Evolutionary conservation across 768 basidiomycete genomes (phyloP).

Genomic region (Auricularia sp.): DNA sequence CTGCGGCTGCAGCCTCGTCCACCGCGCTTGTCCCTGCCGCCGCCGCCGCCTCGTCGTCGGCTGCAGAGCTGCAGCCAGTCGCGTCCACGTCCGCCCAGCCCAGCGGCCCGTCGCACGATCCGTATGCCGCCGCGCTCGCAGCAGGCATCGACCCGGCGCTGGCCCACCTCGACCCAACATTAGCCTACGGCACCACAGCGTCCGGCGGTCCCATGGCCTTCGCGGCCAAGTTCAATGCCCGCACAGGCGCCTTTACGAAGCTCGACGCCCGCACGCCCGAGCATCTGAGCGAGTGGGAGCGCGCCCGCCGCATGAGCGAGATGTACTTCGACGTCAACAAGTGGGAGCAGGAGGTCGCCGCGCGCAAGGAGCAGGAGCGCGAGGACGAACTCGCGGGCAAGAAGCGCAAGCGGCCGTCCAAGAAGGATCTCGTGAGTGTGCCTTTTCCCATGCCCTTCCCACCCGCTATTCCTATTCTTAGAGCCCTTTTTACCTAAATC

Average conservation of each 20-base stretch:
- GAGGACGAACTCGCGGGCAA: constrained; percentile 47
- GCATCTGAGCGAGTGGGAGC: constrained; percentile 72
- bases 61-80: constrained; percentile 9
- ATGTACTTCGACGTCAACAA: constrained; percentile 79
- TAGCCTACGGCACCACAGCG: constrained; percentile 26
- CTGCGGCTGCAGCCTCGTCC: not conserved
- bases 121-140: constrained; percentile 50
- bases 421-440: constrained; percentile 70
- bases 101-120: constrained; percentile 37
- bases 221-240: constrained; percentile 41
- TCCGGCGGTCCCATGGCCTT: constrained; percentile 25
- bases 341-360: constrained; percentile 66
- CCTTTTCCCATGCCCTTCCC: not conserved
- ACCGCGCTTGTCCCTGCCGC: not conserved
- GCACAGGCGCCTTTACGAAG: constrained; percentile 66
- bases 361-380: constrained; percentile 28
- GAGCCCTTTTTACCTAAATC: constrained; percentile 2
- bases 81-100: constrained; percentile 27
- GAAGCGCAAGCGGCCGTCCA: constrained; percentile 69
- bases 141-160: constrained; percentile 79
- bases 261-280: constrained; percentile 59
- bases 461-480: not conserved
- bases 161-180: constrained; percentile 69
- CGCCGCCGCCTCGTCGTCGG: constrained; percentile 8
- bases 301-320: constrained; percentile 76